Evolutionary conservation across 2,329 filamentous ascomycete species (phyloP), one percentile per base, ranked within the genome.

Genomic region (Fusarium sp.): DNA sequence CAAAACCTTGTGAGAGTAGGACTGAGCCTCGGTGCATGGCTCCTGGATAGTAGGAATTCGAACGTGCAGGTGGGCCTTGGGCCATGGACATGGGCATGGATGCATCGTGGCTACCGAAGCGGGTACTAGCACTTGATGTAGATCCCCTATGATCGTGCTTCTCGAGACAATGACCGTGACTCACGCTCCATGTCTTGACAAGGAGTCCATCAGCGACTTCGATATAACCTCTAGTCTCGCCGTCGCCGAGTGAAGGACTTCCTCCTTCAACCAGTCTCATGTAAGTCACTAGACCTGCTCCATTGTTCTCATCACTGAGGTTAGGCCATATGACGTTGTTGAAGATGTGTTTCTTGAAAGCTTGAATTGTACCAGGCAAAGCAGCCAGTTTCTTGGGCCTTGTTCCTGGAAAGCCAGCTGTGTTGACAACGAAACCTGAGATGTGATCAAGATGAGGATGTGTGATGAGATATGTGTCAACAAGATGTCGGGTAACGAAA

Each of bases 291-390:
- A 99, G 86, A 0, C 96, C 96, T 6, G 94, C 94, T 25, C 96
- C 96, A 34, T 94, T 94, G 78, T 97, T 96, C 81, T 99, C 96
- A 76, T 99, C 95, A 0, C 94, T 97, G 41, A 99, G 83, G 73
- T 99, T 99, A 0, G 96, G 96, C 96, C 96, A 99, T 57, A 98
- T 97, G 61, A 97, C 84, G 76, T 98, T 97, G 81, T 99, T 99
- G 84, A 99, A 99, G 64, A 99, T 93, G 80, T 99, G 94, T 1
- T 86, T 90, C 79, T 97, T 98, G 80, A 99, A 91, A 0, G 95
- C 94, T 47, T 93, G 87, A 54, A 99, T 94, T n/a, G 95, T 97
- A 29, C 90, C 91, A 0, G 94, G 94, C 6, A 98, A 83, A 1
- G 92, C 95, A 2, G 95, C 94, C 16, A 99, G 84, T 25, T 92